These are phyloP conservation scores for Cudoniella acicularis DNA, from an alignment of 495 filamentous ascomycete species.

Conservation along the genomic window DNA sequence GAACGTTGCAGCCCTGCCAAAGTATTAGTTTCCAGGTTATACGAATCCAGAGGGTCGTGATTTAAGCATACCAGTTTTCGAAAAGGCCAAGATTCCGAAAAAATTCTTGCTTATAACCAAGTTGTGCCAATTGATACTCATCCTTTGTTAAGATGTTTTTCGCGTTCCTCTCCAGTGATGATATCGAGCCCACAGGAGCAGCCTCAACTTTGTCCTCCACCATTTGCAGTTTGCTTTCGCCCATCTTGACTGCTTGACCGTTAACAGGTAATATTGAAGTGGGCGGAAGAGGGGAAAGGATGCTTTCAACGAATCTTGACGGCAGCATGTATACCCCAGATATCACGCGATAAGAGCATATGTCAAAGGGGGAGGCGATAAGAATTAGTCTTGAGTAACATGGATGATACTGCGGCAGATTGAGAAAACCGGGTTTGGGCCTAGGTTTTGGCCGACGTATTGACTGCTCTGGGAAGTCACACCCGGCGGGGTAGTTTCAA, in stretches of 20 bases:
- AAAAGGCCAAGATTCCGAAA: slow-evolving; percentile 28
- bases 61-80: slow-evolving; percentile 28
- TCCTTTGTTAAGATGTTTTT: slow-evolving; percentile 20
- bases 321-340: too few species aligned
- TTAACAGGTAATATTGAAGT: too few species aligned
- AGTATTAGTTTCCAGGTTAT: neutral
- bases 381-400: neutral
- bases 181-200: neutral
- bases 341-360: neutral
- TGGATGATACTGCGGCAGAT: neutral
- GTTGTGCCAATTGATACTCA: slow-evolving; percentile 22
- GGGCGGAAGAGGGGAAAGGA: too few species aligned
- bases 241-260: too few species aligned
- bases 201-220: slow-evolving; percentile 17
- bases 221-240: too few species aligned
- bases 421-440: neutral
- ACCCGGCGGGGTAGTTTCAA: neutral
- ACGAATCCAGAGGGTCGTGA: neutral
- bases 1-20: slow-evolving; percentile 19
- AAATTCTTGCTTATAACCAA: slow-evolving; percentile 30
- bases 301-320: too few species aligned
- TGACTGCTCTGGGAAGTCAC: neutral
- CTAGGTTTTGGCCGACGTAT: neutral
- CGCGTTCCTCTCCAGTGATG: neutral
- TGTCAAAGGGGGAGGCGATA: neutral